These are phyloP conservation scores for Calonectria crousiana DNA, from an alignment of 2,329 filamentous ascomycete species.

Conservation along the genomic window DNA sequence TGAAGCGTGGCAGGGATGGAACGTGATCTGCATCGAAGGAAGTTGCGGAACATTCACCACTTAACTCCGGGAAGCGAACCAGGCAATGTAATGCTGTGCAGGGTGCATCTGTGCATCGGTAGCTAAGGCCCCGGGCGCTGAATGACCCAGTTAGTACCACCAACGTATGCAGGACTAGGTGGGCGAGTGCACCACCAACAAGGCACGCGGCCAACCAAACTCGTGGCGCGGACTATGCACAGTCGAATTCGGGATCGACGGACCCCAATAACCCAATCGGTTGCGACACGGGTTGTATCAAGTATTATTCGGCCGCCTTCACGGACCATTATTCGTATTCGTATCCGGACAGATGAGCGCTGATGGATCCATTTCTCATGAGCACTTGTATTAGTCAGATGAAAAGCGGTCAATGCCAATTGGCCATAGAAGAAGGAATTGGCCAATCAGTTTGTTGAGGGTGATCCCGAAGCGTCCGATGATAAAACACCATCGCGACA, in stretches of 20 bases:
- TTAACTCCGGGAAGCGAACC: constrained; percentile 15
- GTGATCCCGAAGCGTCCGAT: constrained; percentile 9
- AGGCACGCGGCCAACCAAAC: background rate
- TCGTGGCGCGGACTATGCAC: constrained; percentile 17
- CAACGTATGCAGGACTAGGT: constrained; percentile 3
- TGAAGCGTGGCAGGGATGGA: background rate
- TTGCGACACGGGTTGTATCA: background rate
- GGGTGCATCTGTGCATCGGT: background rate
- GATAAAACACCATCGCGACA: constrained; percentile 14
- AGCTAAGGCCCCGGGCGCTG: background rate
- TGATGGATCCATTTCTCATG: background rate
- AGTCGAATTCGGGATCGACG: constrained; percentile 26
- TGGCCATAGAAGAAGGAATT: constrained; percentile 21
- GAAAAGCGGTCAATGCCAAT: constrained; percentile 37
- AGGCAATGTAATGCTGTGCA: constrained; percentile 10
- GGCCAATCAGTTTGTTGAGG: constrained; percentile 22
- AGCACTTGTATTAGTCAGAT: constrained; percentile 30
- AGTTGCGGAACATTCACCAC: background rate
- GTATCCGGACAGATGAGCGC: constrained; percentile 28
- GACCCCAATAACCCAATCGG: constrained; percentile 12
- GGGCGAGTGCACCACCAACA: background rate
- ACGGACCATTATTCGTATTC: constrained; percentile 38
- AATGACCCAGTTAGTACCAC: background rate
- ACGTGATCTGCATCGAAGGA: background rate
- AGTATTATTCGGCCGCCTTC: background rate